phyloP scores from a whole-genome alignment of 208 protist species.

The Leptomonas pyrrhocoris region DNA sequence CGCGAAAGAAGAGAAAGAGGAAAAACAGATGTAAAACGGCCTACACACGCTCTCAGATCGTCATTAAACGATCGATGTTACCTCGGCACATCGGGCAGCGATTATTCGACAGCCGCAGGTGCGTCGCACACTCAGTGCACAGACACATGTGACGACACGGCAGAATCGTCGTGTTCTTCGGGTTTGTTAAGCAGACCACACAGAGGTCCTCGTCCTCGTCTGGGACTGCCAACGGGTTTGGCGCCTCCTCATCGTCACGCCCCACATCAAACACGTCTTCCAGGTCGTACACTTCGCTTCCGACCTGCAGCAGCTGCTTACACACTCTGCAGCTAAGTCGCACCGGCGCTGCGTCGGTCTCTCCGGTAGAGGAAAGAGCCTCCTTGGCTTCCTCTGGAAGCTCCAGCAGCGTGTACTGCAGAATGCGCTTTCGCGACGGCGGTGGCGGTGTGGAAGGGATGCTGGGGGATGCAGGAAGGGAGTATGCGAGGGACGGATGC shows the following conservation, averaged over 20 bases:
- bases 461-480: neutral
- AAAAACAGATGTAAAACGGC: slow-evolving; percentile 24
- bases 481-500: neutral
- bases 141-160: slow-evolving; percentile 94
- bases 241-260: slow-evolving; percentile 27
- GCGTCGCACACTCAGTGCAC: slow-evolving; percentile 84
- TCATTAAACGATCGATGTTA: slow-evolving; percentile 76
- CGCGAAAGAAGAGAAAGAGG: slow-evolving; percentile 11
- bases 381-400: neutral
- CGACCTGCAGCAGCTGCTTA: slow-evolving; percentile 77
- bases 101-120: slow-evolving; percentile 77
- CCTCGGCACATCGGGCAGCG: slow-evolving; percentile 92
- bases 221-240: slow-evolving; percentile 1
- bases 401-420: slow-evolving; percentile 44
- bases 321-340: slow-evolving; percentile 37
- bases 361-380: neutral
- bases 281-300: slow-evolving; percentile 77
- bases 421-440: neutral
- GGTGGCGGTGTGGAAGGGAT: neutral
- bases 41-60: slow-evolving; percentile 26
- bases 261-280: slow-evolving; percentile 82
- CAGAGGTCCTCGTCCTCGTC: slow-evolving; percentile 68
- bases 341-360: neutral
- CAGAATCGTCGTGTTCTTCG: slow-evolving; percentile 85
- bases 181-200: slow-evolving; percentile 89